Conservation (phyloP, 2,329 filamentous ascomycete species). For the Phialocephala sp. region DNA sequence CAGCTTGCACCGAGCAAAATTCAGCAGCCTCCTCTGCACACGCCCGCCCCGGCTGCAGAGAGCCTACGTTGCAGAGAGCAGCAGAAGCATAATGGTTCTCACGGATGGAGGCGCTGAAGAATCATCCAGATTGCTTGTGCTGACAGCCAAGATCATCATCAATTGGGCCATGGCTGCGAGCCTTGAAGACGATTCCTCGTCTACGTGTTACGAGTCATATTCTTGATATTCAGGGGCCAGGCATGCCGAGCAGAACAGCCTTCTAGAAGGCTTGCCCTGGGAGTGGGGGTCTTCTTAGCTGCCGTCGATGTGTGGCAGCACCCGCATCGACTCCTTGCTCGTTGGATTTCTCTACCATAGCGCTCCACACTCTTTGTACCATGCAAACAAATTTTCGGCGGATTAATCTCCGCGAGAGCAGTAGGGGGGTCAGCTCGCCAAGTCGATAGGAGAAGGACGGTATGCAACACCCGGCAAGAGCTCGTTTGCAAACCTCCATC, state of each 20-base stretch:
- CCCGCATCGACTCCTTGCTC: constrained; percentile 9
- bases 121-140: background rate
- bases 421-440: background rate
- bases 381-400: constrained; percentile 12
- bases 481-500: background rate
- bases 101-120: background rate
- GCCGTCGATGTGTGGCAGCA: constrained; percentile 2
- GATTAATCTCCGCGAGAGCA: constrained; percentile 10
- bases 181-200: background rate
- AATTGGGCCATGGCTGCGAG: background rate
- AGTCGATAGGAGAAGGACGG: background rate
- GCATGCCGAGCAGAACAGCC: constrained; percentile 1
- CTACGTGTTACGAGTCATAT: constrained; percentile 11
- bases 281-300: constrained; percentile 14
- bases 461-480: background rate
- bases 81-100: background rate
- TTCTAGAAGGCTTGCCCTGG: constrained; percentile 12
- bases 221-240: background rate
- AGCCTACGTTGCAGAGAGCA: constrained; percentile 1
- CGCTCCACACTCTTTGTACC: constrained; percentile 8
- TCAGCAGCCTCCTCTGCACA: constrained; percentile 3
- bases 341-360: background rate
- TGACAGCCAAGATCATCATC: too few species aligned
- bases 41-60: constrained; percentile 2
- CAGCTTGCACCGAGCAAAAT: background rate